A percentile compares a stretch with the other conserved stretches of the same genome.
phyloP scores from a whole-genome alignment of 352 stramenopile species.

The Phytophthora syringae region DNA sequence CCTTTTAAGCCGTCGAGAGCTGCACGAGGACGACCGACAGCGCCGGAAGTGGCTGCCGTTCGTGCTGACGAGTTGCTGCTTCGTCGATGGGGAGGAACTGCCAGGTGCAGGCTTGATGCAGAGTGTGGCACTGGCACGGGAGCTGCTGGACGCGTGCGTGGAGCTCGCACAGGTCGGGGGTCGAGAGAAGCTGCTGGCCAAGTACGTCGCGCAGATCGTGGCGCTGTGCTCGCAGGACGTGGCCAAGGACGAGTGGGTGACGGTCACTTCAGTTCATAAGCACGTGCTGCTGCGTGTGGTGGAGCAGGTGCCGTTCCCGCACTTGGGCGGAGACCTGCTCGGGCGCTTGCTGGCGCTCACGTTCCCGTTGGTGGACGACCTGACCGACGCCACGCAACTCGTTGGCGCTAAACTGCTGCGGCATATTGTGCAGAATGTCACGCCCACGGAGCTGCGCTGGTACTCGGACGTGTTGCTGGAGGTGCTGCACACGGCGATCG shows the following conservation, averaged over 20 bases:
- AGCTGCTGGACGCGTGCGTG: slow-evolving; percentile 32
- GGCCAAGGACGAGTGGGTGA: slow-evolving; percentile 75
- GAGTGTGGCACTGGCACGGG: slow-evolving; percentile 24
- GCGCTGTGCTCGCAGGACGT: slow-evolving; percentile 58
- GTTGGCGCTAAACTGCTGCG: slow-evolving; percentile 65
- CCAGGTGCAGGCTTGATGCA: slow-evolving; percentile 33
- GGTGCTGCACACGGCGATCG: slow-evolving; percentile 71
- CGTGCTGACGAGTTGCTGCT: slow-evolving; percentile 42
- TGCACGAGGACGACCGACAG: slow-evolving; percentile 10
- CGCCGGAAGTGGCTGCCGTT: slow-evolving; percentile 55
- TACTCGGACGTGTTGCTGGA: slow-evolving; percentile 81
- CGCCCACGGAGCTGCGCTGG: slow-evolving; percentile 79
- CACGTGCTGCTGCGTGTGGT: slow-evolving; percentile 63
- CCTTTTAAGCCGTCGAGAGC: background rate
- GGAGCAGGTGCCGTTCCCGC: slow-evolving; percentile 59
- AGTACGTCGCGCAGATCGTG: slow-evolving; percentile 46
- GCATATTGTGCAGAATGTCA: slow-evolving; percentile 71
- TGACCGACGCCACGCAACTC: slow-evolving; percentile 64
- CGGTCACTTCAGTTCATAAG: slow-evolving; percentile 51
- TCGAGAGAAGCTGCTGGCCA: slow-evolving; percentile 29
- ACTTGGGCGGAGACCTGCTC: slow-evolving; percentile 72
- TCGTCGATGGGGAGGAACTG: slow-evolving; percentile 35
- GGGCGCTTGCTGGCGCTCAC: slow-evolving; percentile 77
- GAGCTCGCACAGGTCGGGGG: slow-evolving; percentile 9
- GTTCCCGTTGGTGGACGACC: slow-evolving; percentile 82